phyloP scores from a whole-genome alignment of 495 filamentous ascomycete genomes.

The Mytilinidion resinicola region DNA sequence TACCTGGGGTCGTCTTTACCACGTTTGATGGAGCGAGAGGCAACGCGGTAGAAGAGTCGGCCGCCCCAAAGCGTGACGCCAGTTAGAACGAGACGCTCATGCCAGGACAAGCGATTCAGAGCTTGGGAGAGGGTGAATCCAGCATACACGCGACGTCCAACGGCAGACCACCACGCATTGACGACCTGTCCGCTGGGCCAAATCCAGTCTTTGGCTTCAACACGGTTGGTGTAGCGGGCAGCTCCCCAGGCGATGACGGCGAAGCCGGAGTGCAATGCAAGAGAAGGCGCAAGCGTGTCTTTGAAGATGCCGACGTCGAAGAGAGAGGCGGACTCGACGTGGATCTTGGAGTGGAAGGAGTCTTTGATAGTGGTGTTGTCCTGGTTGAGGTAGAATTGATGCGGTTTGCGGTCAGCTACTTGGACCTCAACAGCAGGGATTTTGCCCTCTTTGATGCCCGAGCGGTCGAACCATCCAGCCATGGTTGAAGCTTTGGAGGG shows the following conservation, averaged over 20 bases:
- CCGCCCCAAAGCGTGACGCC: slow-evolving; percentile 51
- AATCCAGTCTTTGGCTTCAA: slow-evolving; percentile 52
- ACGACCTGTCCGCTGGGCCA: slow-evolving; percentile 50
- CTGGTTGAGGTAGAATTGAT: neutral
- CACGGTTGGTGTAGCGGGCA: slow-evolving; percentile 43
- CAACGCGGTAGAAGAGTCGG: slow-evolving; percentile 49
- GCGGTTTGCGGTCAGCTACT: neutral
- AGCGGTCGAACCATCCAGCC: neutral
- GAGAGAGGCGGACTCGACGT: slow-evolving; percentile 17
- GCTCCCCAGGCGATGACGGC: slow-evolving; percentile 44
- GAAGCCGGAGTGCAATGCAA: slow-evolving; percentile 42
- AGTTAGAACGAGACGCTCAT: slow-evolving; percentile 46
- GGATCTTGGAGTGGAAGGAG: slow-evolving; percentile 11
- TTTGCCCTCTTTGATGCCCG: neutral
- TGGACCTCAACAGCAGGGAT: neutral
- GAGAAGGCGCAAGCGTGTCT: slow-evolving; percentile 47
- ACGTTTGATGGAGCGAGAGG: slow-evolving; percentile 38
- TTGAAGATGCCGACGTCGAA: slow-evolving; percentile 44
- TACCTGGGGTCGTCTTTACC: slow-evolving; percentile 52
- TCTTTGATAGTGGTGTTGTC: neutral
- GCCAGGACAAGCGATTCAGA: slow-evolving; percentile 42
- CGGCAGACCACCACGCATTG: slow-evolving; percentile 54
- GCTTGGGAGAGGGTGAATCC: slow-evolving; percentile 39
- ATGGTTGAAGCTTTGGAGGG: neutral
- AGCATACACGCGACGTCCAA: slow-evolving; percentile 41